Evolutionary conservation across 768 basidiomycete species (phyloP).

Genomic region (Naematelia encephala): DNA sequence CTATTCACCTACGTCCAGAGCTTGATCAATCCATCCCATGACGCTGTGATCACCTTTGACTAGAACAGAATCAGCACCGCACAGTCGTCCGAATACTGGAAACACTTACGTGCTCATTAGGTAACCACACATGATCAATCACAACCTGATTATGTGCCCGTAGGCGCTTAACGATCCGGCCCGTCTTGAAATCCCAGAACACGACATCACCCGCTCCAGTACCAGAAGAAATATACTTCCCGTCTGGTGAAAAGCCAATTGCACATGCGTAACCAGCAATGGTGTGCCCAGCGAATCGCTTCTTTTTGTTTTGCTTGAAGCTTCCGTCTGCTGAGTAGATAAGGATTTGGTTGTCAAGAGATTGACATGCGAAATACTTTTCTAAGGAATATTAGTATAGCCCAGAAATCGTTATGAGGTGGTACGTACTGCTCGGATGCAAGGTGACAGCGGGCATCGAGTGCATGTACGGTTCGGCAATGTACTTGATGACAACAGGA

Average conservation of each 20-base stretch:
- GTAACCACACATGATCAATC: conserved; percentile 95
- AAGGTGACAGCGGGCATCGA: conserved; percentile 98
- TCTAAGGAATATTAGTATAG: conserved; percentile 53
- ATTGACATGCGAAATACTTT: conserved; percentile 97
- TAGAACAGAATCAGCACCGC: conserved; percentile 49
- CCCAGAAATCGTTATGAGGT: not conserved
- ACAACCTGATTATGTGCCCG: conserved; percentile 93
- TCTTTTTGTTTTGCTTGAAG: conserved; percentile 97
- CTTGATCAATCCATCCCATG: conserved; percentile 97
- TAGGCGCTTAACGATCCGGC: conserved; percentile 84
- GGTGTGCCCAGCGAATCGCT: conserved; percentile 94
- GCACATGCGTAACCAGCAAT: conserved; percentile 96
- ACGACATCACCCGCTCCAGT: conserved; percentile 92
- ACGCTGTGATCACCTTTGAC: conserved; percentile 96
- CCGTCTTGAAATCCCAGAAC: conserved; percentile 99
- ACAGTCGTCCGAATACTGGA: not conserved
- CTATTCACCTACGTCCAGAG: conserved; percentile 63
- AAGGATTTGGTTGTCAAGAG: conserved; percentile 95
- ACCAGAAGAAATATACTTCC: conserved; percentile 96
- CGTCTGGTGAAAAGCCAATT: conserved; percentile 96
- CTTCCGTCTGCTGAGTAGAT: conserved; percentile 91
- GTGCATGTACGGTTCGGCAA: conserved; percentile 99
- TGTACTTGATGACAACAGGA: conserved; percentile 98
- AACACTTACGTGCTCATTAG: conserved; percentile 89
- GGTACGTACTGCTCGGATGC: conserved; percentile 81